Evolutionary conservation across 345 rosid genomes (phyloP).

Genomic region (Angophora floribunda): DNA sequence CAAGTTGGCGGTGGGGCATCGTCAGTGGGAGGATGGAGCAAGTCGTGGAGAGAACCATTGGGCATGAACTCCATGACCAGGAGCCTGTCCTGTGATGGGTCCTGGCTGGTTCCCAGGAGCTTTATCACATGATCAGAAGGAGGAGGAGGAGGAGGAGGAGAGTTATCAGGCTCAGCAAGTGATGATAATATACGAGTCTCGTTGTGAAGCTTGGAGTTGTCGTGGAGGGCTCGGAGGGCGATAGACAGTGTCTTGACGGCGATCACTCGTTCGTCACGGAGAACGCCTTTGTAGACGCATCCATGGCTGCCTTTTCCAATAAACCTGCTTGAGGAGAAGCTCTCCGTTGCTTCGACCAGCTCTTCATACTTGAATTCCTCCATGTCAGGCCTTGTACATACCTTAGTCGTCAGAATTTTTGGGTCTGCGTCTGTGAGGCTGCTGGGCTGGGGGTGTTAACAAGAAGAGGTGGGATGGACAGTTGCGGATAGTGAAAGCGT

Average conservation of each 20-base stretch:
- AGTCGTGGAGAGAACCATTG: conserved; percentile 52
- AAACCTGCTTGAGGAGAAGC: conserved; percentile 46
- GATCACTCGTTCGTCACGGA: conserved; percentile 14
- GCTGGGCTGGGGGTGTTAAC: not conserved
- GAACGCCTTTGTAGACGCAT: conserved; percentile 31
- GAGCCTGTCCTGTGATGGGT: not conserved
- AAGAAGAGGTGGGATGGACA: not conserved
- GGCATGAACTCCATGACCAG: conserved; percentile 79
- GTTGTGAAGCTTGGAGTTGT: conserved; percentile 34
- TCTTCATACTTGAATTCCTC: conserved; percentile 40
- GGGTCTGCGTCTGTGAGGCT: not conserved
- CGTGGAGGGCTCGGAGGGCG: conserved; percentile 5
- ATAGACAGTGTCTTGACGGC: conserved; percentile 45
- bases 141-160: not conserved
- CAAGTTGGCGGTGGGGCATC: conserved; percentile 27
- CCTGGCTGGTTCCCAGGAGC: not conserved
- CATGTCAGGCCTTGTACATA: not conserved
- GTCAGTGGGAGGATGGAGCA: conserved; percentile 22
- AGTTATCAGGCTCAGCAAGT: not conserved
- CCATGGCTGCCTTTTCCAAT: conserved; percentile 88
- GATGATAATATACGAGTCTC: conserved; percentile 52
- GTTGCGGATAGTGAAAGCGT: not conserved
- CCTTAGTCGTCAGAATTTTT: not conserved
- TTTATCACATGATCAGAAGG: not conserved
- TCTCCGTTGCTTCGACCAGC: conserved; percentile 36